Evolutionary conservation across 2,329 filamentous ascomycete species (phyloP), one percentile per base, ranked within the genome.

Genomic region (Drechslerella stenobrocha): DNA sequence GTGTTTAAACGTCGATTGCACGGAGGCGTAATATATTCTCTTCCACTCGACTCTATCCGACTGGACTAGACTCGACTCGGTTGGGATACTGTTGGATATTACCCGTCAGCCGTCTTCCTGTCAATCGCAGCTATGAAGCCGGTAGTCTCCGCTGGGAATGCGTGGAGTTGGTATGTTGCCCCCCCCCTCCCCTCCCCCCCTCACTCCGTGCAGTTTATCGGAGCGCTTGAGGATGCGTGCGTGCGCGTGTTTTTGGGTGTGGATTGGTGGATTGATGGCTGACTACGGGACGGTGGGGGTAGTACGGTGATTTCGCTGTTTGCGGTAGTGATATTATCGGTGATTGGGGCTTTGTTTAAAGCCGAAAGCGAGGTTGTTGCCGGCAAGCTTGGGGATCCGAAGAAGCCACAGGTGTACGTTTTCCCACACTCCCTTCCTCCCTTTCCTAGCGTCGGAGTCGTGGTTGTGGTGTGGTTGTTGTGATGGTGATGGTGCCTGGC

Each of bases 121-220:
- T 7, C n/a, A 37, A 13, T 20, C 37, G 37, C 4, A 18, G 37
- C 18, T 9, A 96, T 96, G 91, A 96, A 96, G 86, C 91, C 92
- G 73, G 81, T 97, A 76, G 89, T 97, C 73, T 88, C 89, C 76
- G 87, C 90, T 72, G 83, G 91, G 80, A 91, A 95, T 80, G 92
- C 91, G 75, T 96, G 91, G 90, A 89, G 86, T 80, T 96, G 91
- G 91, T 96, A 81, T 75, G 84, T 77, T 64, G 34, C 42, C 63
- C 60, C 52, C 53, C 44, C 37, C 26, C 26, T 50, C 34, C 76
- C 76, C 15, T 75, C 73, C 72, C 72, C 18, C 71, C 71, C 13
- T 66, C 2, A 30, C 9, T 53, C 18, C 69, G 72, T 75, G 20
- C 11, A 32, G 15, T 53, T 70, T 2, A 74, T 8, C 20, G 34